A percentile compares a stretch with the other conserved stretches of the same genome.
These are phyloP conservation scores for Boletus tomentosulus DNA, from an alignment of 768 basidiomycete species.

Conservation along the genomic window DNA sequence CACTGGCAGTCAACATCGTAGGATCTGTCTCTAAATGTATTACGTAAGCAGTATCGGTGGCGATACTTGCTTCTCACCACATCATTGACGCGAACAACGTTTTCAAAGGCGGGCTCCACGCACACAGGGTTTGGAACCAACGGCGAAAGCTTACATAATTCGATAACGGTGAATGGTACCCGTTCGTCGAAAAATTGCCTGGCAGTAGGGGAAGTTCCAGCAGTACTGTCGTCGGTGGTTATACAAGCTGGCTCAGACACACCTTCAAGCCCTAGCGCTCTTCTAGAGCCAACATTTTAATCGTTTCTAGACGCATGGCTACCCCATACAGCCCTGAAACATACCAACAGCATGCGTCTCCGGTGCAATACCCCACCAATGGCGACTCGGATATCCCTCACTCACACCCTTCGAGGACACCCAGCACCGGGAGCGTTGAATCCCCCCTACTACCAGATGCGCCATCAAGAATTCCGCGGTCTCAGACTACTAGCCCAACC, in stretches of 20 bases:
- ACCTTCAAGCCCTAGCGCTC: neutral
- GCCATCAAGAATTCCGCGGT: conserved; percentile 18
- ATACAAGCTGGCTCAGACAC: conserved; percentile 3
- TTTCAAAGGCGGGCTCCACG: neutral
- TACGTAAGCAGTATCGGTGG: no score
- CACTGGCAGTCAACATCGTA: no score
- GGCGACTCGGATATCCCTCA: conserved; percentile 9
- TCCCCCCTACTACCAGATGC: conserved; percentile 27
- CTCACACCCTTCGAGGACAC: conserved; percentile 17
- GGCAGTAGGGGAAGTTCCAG: neutral
- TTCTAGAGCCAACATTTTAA: neutral
- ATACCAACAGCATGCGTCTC: conserved; percentile 42
- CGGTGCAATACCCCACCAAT: neutral
- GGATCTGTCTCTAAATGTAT: no score
- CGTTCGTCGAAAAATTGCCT: neutral
- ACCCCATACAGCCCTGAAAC: conserved; percentile 50
- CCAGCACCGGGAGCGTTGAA: conserved; percentile 27
- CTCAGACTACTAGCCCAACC: conserved; percentile 21
- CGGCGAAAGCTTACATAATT: conserved; percentile 11
- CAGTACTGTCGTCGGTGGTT: neutral
- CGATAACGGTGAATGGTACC: neutral
- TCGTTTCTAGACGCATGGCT: conserved; percentile 20
- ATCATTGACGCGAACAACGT: neutral
- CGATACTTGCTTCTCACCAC: no score
- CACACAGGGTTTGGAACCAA: no score